phyloP scores from a whole-genome alignment of 352 stramenopile genomes.

The Blastocystis sp. region DNA sequence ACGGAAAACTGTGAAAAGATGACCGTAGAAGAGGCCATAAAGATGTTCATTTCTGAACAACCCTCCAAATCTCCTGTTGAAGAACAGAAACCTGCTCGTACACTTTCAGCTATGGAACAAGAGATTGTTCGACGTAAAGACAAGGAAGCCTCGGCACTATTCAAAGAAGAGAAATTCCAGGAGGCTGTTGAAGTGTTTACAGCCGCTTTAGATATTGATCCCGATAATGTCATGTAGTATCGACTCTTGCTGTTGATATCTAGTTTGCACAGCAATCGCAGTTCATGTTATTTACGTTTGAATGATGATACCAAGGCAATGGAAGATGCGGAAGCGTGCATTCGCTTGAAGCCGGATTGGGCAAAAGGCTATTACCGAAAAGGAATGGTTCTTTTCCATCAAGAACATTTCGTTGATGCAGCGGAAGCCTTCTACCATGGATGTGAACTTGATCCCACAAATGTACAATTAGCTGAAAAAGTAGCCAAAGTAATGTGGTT shows the following conservation, averaged over 20 bases:
- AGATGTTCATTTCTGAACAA: neutral
- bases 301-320: slow-evolving; percentile 27
- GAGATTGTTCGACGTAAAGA: slow-evolving; percentile 22
- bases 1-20: neutral
- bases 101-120: neutral
- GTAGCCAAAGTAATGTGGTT: neutral
- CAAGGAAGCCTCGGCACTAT: slow-evolving; percentile 14
- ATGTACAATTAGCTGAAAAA: slow-evolving; percentile 38
- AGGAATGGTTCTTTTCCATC: slow-evolving; percentile 60
- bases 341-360: slow-evolving; percentile 47
- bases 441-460: slow-evolving; percentile 34
- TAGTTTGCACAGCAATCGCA: slow-evolving; percentile 64
- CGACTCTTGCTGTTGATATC: neutral
- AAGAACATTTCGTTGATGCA: slow-evolving; percentile 35
- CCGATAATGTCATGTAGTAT: slow-evolving; percentile 31
- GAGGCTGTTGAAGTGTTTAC: slow-evolving; percentile 28
- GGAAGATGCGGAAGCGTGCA: slow-evolving; percentile 57
- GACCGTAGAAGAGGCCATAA: slow-evolving; percentile 21
- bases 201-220: slow-evolving; percentile 40
- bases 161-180: slow-evolving; percentile 38
- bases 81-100: neutral
- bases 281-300: slow-evolving; percentile 46
- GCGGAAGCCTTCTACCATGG: slow-evolving; percentile 59
- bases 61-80: neutral
- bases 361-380: slow-evolving; percentile 54